Evolutionary conservation across 495 filamentous ascomycete species (phyloP), one percentile per base, ranked within the genome.

Genomic region (Geoglossum glabrum): DNA sequence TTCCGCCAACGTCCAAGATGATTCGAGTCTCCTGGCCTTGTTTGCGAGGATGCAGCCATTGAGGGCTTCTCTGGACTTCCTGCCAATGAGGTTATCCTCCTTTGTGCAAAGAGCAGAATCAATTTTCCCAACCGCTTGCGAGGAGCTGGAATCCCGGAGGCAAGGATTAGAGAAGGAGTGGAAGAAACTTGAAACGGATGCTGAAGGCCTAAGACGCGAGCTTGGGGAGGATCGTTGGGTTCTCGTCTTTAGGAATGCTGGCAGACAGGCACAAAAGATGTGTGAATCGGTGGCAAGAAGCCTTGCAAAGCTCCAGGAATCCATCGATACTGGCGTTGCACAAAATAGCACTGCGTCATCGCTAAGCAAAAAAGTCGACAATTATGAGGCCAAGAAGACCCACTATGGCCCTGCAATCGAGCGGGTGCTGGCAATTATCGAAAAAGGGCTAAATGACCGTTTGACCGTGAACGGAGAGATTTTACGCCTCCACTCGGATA

Each of bases 391-490:
- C 26, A 98, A 96, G 73, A 94, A 89, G 67, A 79, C 80, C 61
- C 90, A 97, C 67, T 98, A 96, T 65, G 83, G 89, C 7, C 86
- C 87, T n/a, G 87, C 92, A 2, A 94, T 98, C 63, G 87, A 90
- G 65, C 80, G 87, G 49, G 86, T 96, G 13, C 71, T 96, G 45
- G 77, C 79, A 21, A 92, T 97, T 66, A 95, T 96, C 47, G 86
- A 92, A 60, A 90, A 87, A 65, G 92, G 90, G 21, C 82, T 96
- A 60, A 85, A 84, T 63, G 87, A 96, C 62, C 80, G 92, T 15
- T 70, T 93, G 38, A 96, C 90, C 1, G 86, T 97, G 49, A 96
- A 97, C 63, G 90, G 92, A 28, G 92, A 98, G 70, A 89, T 95
- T 59, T 66, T 95, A 28, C 77, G 86, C 17, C 72, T 97, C 28